These are phyloP conservation scores for Tulasnella sp. DNA, from an alignment of 768 basidiomycete species.

Conservation along the genomic window DNA sequence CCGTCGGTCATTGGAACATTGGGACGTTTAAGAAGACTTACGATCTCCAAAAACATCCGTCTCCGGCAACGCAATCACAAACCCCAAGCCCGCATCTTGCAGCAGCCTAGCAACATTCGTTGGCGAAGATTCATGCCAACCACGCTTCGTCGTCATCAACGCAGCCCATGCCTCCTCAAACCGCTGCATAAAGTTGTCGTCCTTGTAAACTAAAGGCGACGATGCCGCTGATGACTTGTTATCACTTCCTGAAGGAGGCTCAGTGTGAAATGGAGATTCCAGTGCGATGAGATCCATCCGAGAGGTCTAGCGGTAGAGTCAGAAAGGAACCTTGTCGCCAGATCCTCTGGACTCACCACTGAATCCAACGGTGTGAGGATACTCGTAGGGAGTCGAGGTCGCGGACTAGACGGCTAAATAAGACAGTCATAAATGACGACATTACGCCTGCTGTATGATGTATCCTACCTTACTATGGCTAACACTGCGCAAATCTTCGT, in stretches of 20 bases:
- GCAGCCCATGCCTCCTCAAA: conserved; percentile 50
- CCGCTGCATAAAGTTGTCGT: background rate
- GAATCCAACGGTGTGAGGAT: background rate
- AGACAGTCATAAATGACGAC: background rate
- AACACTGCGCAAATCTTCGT: background rate
- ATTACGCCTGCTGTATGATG: background rate
- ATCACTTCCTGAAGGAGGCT: conserved; percentile 26
- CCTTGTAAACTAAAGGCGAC: conserved; percentile 7
- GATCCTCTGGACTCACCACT: background rate
- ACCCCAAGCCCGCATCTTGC: background rate
- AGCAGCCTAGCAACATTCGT: conserved; percentile 43
- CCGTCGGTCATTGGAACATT: background rate
- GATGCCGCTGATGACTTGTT: conserved; percentile 10
- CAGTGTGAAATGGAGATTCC: conserved; percentile 54
- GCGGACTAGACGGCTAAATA: background rate
- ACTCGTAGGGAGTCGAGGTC: background rate
- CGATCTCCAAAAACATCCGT: background rate
- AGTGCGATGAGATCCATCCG: conserved; percentile 55
- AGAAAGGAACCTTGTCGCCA: background rate
- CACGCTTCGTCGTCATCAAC: conserved; percentile 33
- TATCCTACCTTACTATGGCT: background rate
- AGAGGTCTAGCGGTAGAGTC: conserved; percentile 22
- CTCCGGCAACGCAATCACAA: background rate
- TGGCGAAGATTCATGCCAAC: conserved; percentile 54
- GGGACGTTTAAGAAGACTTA: background rate